These are phyloP conservation scores for Mallotus nudiflorus DNA, from an alignment of 345 rosid genomes.

Conservation along the genomic window DNA sequence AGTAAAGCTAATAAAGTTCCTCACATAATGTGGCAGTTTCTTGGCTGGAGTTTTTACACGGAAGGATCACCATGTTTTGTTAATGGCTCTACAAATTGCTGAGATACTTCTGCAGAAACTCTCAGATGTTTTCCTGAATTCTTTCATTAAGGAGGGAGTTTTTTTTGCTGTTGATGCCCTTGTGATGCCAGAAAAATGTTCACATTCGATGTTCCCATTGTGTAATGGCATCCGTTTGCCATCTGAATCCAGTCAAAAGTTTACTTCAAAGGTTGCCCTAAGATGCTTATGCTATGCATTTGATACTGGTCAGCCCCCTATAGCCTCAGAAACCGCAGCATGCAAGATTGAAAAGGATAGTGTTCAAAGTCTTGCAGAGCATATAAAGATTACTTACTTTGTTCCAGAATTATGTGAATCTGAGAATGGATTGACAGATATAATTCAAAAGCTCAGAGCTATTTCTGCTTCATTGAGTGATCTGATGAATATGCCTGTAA, in stretches of 20 bases:
- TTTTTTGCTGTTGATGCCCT: conserved; percentile 74
- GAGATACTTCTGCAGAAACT: conserved; percentile 71
- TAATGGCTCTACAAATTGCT: conserved; percentile 66
- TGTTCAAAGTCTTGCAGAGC: conserved; percentile 62
- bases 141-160: conserved; percentile 87
- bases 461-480: conserved; percentile 57
- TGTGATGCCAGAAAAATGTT: conserved; percentile 53
- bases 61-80: conserved; percentile 77
- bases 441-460: conserved; percentile 69
- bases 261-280: conserved; percentile 44
- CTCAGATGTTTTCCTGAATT: conserved; percentile 54
- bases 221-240: conserved; percentile 45
- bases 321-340: conserved; percentile 39
- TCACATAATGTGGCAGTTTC: conserved; percentile 57
- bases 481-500: conserved; percentile 39
- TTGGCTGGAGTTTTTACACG: conserved; percentile 83
- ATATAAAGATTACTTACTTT: conserved; percentile 60
- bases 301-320: conserved; percentile 38
- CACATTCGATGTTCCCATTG: conserved; percentile 41
- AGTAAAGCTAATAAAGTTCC: conserved; percentile 11
- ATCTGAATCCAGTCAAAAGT: conserved; percentile 45
- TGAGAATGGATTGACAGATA: conserved; percentile 74
- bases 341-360: conserved; percentile 75
- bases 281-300: conserved; percentile 87
- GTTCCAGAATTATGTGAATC: conserved; percentile 53